Base-by-base conservation (phyloP, 2,329 filamentous ascomycete species). In the Fusarium buharicum region DNA sequence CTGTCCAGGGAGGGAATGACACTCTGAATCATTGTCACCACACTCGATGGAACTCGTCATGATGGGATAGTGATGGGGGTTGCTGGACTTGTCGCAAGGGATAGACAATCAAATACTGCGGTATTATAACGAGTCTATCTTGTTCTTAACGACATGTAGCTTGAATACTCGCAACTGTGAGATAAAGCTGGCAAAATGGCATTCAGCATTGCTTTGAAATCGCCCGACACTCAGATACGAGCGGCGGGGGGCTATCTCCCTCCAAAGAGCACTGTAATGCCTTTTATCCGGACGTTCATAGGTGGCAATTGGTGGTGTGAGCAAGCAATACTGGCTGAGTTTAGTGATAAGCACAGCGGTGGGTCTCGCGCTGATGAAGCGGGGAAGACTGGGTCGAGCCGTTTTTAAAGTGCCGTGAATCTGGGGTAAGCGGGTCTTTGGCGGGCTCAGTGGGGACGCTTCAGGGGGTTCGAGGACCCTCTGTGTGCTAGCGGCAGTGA, bases 361-460 rank as follows among this genome's bases (percentile, higher is more conserved):
- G 36, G 53, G 59, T 50, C 31, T 39, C 28, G 28, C 28, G 33
- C 40, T 45, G 36, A 14, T 18, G 34, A 39, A 59, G 59, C 59
- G 59, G 59, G 59, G 59, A 24, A 31, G 33, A 41, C 46, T 50
- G 41, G 59, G 33, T 16, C 27, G 33, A 44, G 27, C 53, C 36
- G 39, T 59, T 49, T 28, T 30, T 45, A 59, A 47, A 48, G 45
- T 63, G 48, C 59, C 59, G 59, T 45, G 40, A 63, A 63, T 63
- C 59, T 63, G 59, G 60, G 60, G 60, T 53, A 63, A 63, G 59
- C 59, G 60, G 60, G 59, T 39, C 48, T 30, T 38, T 63, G 63
- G 59, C 37, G 18, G 40, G 27, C 48, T 63, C 16, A 59, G 59
- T 63, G 59, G 59, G 14, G 59, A 59, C 39, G 34, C 36, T 59